These are phyloP conservation scores for Cryptococcus maquisensis DNA, from an alignment of 1,284 basidiomycete species.

Conservation along the genomic window DNA sequence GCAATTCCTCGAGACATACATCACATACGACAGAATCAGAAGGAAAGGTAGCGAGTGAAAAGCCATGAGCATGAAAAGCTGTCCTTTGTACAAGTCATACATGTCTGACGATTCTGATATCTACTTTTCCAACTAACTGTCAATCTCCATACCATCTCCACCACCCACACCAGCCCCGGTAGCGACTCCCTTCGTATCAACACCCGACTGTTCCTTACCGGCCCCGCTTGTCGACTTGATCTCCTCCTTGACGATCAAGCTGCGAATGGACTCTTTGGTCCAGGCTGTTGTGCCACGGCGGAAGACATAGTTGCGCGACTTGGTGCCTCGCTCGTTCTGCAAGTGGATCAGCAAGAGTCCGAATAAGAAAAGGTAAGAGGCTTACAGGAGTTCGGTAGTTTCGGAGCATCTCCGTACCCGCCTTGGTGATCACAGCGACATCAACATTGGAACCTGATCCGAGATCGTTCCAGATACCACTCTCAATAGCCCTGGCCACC, in stretches of 20 bases:
- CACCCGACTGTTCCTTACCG: slow-evolving; percentile 38
- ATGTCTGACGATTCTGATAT: slow-evolving; percentile 9
- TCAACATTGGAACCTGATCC: slow-evolving; percentile 98
- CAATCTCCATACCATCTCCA: slow-evolving; percentile 38
- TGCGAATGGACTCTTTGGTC: slow-evolving; percentile 72
- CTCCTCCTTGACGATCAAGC: slow-evolving; percentile 67
- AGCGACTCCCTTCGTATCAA: slow-evolving; percentile 22
- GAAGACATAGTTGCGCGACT: slow-evolving; percentile 82
- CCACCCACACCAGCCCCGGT: slow-evolving; percentile 28
- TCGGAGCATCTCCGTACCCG: slow-evolving; percentile 78
- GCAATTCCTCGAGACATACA: too few relatives aligned
- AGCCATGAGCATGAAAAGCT: not conserved
- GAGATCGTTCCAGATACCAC: slow-evolving; percentile 99
- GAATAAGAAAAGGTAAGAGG: slow-evolving; percentile 2
- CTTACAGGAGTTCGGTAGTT: slow-evolving; percentile 78
- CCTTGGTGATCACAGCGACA: slow-evolving; percentile 85
- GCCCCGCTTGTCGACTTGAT: slow-evolving; percentile 51
- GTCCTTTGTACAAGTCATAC: slow-evolving; percentile 11
- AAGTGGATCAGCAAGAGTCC: not conserved
- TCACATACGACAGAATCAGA: too few relatives aligned
- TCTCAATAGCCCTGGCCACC: slow-evolving; percentile 81
- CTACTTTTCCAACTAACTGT: slow-evolving; percentile 22
- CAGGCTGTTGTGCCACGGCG: slow-evolving; percentile 80
- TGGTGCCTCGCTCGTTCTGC: slow-evolving; percentile 66
- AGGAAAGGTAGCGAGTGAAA: not conserved